Evolutionary conservation across 2,329 filamentous ascomycete genomes (phyloP).

Genomic region (Thielaviopsis populi): DNA sequence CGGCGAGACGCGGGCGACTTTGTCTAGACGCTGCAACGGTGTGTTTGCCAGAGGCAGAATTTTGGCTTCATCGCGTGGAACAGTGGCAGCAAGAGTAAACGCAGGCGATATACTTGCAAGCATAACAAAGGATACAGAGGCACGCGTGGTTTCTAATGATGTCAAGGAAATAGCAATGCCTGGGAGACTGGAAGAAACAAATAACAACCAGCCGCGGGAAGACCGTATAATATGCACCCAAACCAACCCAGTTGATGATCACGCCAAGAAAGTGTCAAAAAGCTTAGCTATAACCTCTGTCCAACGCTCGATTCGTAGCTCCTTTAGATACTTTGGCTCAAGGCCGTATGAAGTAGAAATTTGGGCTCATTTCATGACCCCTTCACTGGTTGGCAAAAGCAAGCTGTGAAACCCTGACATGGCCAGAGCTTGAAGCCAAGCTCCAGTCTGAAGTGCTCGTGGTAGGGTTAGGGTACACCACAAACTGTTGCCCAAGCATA

Average conservation of each 20-base stretch:
- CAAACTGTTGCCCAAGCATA: too few species aligned
- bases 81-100: background rate
- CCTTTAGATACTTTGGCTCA: background rate
- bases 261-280: background rate
- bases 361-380: too few species aligned
- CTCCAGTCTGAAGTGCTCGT: too few species aligned
- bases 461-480: too few species aligned
- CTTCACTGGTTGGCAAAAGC: too few species aligned
- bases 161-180: background rate
- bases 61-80: background rate
- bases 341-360: too few species aligned
- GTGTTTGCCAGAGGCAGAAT: constrained; percentile 7
- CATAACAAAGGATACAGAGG: background rate
- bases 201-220: background rate
- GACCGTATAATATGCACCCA: background rate
- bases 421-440: too few species aligned
- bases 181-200: background rate
- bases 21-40: background rate
- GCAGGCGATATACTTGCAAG: background rate
- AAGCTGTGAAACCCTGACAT: too few species aligned
- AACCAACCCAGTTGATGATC: background rate
- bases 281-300: background rate
- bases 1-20: background rate
- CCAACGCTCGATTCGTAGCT: background rate
- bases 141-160: background rate